Evolutionary conservation across 2,329 filamentous ascomycete genomes (phyloP).

Genomic region (Calycina marina): DNA sequence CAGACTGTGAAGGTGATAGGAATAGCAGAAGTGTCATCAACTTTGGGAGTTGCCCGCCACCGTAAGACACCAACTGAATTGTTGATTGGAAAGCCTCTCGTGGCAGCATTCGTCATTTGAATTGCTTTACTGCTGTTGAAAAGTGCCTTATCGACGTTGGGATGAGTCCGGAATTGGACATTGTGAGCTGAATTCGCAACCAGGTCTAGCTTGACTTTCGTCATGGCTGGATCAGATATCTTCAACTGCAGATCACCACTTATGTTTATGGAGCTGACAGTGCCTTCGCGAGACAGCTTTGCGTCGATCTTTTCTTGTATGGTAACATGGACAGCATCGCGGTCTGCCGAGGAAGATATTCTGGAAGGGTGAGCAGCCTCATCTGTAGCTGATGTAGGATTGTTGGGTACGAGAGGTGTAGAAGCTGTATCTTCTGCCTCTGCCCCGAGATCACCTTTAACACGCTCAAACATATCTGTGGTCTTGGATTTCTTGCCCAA

Average conservation of each 20-base stretch:
- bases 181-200: slow-evolving; percentile 63
- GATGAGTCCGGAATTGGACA: slow-evolving; percentile 87
- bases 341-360: slow-evolving; percentile 55
- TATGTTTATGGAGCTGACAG: slow-evolving; percentile 72
- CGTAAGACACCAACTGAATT: slow-evolving; percentile 85
- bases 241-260: slow-evolving; percentile 86
- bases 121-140: slow-evolving; percentile 76
- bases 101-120: slow-evolving; percentile 67
- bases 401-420: slow-evolving; percentile 48
- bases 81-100: slow-evolving; percentile 86
- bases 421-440: slow-evolving; percentile 57
- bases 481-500: slow-evolving; percentile 97
- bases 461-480: slow-evolving; percentile 92
- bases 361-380: slow-evolving; percentile 36
- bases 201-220: slow-evolving; percentile 80
- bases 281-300: slow-evolving; percentile 75
- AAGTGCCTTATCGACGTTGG: slow-evolving; percentile 80
- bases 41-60: slow-evolving; percentile 76
- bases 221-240: slow-evolving; percentile 76
- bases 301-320: slow-evolving; percentile 84
- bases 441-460: slow-evolving; percentile 78
- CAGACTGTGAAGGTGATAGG: slow-evolving; percentile 96
- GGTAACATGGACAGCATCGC: slow-evolving; percentile 76
- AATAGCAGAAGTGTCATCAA: slow-evolving; percentile 64
- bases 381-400: slow-evolving; percentile 32